Percentiles rank a stretch among this genome's conserved stretches.
phyloP scores from a whole-genome alignment of 1,284 basidiomycete species.

The Hymenochaete sp. region DNA sequence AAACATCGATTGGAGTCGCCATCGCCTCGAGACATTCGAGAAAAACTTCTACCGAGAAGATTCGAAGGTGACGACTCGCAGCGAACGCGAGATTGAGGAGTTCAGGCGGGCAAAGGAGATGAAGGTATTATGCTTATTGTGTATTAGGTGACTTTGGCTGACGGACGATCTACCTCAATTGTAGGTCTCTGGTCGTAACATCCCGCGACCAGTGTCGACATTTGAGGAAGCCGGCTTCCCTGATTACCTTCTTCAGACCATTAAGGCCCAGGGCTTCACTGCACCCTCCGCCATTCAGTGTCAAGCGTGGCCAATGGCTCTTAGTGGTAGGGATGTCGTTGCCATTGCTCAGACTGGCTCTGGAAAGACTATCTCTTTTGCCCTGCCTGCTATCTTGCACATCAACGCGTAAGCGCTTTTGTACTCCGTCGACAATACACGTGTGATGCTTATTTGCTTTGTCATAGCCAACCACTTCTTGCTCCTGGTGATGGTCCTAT shows the following conservation, averaged over 20 bases:
- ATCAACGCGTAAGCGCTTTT: slow-evolving; percentile 80
- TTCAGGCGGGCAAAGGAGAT: slow-evolving; percentile 86
- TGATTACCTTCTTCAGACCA: slow-evolving; percentile 90
- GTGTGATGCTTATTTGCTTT: neutral
- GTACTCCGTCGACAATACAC: neutral
- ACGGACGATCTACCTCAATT: no score
- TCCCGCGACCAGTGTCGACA: slow-evolving; percentile 84
- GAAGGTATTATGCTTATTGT: slow-evolving; percentile 40
- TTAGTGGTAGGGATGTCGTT: slow-evolving; percentile 89
- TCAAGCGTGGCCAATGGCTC: slow-evolving; percentile 97
- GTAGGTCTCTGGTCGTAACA: slow-evolving; percentile 79
- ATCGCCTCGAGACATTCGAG: slow-evolving; percentile 76
- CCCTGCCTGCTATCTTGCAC: slow-evolving; percentile 97
- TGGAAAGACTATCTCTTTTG: slow-evolving; percentile 97
- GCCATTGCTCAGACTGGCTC: slow-evolving; percentile 96
- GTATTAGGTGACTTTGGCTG: slow-evolving; percentile 6
- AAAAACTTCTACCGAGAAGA: slow-evolving; percentile 99
- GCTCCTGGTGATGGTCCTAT: slow-evolving; percentile 95
- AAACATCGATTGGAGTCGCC: slow-evolving; percentile 76
- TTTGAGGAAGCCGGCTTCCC: slow-evolving; percentile 97
- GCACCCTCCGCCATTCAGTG: slow-evolving; percentile 93
- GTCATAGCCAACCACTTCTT: slow-evolving; percentile 78
- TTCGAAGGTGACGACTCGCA: slow-evolving; percentile 70
- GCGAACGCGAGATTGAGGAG: slow-evolving; percentile 81
- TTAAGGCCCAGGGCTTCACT: slow-evolving; percentile 88